Evolutionary conservation across 192 early-diverging fungal species (phyloP).

Genomic region (Mortierella hygrophila): DNA sequence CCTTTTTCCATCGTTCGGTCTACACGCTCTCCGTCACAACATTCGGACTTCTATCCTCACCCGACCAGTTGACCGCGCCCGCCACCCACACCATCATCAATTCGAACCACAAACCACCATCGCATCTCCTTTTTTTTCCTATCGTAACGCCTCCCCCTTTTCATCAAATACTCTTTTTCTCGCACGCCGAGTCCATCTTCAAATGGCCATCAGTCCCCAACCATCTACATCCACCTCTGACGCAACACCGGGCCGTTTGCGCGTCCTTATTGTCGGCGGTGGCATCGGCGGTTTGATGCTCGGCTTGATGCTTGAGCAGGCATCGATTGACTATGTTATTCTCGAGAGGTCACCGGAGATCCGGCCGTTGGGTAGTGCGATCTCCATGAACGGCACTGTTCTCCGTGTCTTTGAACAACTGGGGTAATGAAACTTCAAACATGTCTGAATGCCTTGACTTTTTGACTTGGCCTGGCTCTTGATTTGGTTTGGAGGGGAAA

Average conservation of each 20-base stretch:
- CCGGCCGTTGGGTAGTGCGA: constrained; percentile 53
- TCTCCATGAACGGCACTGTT: constrained; percentile 43
- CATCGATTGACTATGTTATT: constrained; percentile 51
- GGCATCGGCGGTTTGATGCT: constrained; percentile 57
- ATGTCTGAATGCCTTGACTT: not conserved
- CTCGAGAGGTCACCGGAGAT: constrained; percentile 34
- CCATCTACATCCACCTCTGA: not conserved
- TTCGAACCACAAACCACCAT: not conserved
- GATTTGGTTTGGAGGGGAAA: not conserved
- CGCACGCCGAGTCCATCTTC: not conserved
- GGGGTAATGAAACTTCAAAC: constrained; percentile 26
- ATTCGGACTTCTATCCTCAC: constrained; percentile 1
- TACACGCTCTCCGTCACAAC: not conserved
- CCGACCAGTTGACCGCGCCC: not conserved
- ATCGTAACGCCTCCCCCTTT: not conserved
- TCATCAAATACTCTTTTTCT: not conserved
- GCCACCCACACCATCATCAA: not conserved
- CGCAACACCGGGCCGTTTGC: constrained; percentile 8
- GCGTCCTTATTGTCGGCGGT: constrained; percentile 54
- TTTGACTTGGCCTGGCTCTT: not conserved
- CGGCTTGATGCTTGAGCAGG: constrained; percentile 42
- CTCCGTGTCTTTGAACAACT: constrained; percentile 55
- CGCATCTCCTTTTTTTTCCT: not conserved
- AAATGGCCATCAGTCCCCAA: not conserved
- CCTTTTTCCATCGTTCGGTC: not conserved